These are phyloP conservation scores for Helotiales sp. DNA, from an alignment of 2,329 filamentous ascomycete genomes.

Conservation along the genomic window DNA sequence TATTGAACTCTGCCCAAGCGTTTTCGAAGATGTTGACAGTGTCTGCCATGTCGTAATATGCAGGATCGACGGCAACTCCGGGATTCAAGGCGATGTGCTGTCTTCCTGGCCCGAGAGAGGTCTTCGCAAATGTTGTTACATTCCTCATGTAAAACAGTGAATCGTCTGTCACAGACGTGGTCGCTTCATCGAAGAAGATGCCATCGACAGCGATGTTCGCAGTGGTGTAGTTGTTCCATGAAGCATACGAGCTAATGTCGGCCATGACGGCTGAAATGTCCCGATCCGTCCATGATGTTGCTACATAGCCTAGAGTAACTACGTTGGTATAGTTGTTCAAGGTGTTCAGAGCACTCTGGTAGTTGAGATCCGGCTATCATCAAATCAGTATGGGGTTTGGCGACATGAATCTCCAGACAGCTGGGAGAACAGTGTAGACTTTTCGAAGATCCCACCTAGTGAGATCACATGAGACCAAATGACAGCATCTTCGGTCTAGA, in stretches of 20 bases:
- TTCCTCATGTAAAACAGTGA: slow-evolving; percentile 22
- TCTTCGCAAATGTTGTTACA: slow-evolving; percentile 20
- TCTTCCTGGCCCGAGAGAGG: slow-evolving; percentile 17
- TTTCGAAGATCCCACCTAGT: too few species aligned
- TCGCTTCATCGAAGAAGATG: slow-evolving; percentile 27
- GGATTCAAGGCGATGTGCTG: slow-evolving; percentile 24
- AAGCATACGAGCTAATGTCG: slow-evolving; percentile 39
- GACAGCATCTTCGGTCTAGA: too few species aligned
- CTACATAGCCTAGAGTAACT: slow-evolving; percentile 42
- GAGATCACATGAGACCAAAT: too few species aligned
- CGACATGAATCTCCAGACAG: too few species aligned
- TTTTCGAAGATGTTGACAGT: slow-evolving; percentile 26
- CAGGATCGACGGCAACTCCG: slow-evolving; percentile 20
- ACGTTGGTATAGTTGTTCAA: slow-evolving; percentile 33
- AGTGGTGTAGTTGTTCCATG: slow-evolving; percentile 32
- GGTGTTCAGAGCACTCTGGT: slow-evolving; percentile 18
- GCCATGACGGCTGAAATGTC: slow-evolving; percentile 35
- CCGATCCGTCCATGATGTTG: slow-evolving; percentile 37
- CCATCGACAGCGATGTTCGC: slow-evolving; percentile 25
- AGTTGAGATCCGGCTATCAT: slow-evolving; percentile 27
- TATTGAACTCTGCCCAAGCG: slow-evolving; percentile 21
- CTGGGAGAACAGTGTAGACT: too few species aligned
- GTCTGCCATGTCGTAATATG: slow-evolving; percentile 26
- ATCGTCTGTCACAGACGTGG: slow-evolving; percentile 11
- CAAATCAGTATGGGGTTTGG: too few species aligned